Base-by-base conservation (phyloP, 176 grass and related monocot genomes). In the Tuctoria greenei region DNA sequence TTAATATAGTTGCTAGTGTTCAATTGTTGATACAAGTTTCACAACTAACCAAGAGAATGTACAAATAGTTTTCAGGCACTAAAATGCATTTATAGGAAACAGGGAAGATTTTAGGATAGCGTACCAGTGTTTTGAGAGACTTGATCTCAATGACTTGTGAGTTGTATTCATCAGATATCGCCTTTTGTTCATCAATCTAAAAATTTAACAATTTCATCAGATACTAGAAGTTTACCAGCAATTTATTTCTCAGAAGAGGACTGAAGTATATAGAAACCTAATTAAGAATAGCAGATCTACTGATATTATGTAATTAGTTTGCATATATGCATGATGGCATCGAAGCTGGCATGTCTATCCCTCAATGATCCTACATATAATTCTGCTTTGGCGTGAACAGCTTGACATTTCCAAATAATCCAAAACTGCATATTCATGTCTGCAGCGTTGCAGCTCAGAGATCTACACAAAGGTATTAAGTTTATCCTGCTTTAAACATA, bases 51-150 rank as follows among this genome's bases (percentile, higher is more conserved):
- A 31, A 55, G 2, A 75, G 13, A 83, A 73, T 67, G 73, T 41
- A 49, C 44, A 20, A 50, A 76, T 75, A n/a, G 20, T 62, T 79
- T 27, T 60, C 23, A 74, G 12, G 41, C 39, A 73, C 21, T 72
- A 2, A 42, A 37, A 51, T 15, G 21, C 31, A 24, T 20, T 27
- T 12, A 71, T 28, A 82, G 66, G 40, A 86, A 74, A 67, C 73
- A 69, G 58, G 71, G 51, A 83, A 37, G 26, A 20, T 78, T 60
- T 72, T 47, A 31, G 34, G 18, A 68, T 38, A 89, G 23, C 79
- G 84, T 97, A 97, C 95, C 95, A 88, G 73, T 73, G 72, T 73
- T 88, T 91, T 93, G 79, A 94, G 86, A 35, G 89, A 82, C 79
- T 94, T 92, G 40, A 91, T 83, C 72, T 92, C 91, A 76, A 56